A percentile compares a stretch with the other conserved stretches of the same genome.
Evolutionary conservation across 805 yeast genomes (phyloP).

Genomic region (Saturnispora sekii): DNA sequence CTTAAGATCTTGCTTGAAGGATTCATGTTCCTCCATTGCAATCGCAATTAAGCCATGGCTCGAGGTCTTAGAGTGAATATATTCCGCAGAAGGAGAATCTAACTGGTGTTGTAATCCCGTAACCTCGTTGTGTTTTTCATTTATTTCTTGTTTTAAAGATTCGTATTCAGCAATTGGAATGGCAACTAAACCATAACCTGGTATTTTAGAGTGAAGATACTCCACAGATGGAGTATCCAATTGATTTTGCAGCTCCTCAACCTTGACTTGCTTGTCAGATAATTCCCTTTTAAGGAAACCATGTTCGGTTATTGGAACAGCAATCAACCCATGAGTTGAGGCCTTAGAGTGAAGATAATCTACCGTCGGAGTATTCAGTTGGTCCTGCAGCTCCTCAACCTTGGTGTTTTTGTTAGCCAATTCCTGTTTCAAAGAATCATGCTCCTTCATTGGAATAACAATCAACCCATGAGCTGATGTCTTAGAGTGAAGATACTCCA

Average conservation of each 20-base stretch:
- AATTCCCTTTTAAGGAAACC: too few species aligned
- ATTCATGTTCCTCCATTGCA: conserved; percentile 17
- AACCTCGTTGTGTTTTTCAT: background rate
- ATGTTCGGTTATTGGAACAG: too few species aligned
- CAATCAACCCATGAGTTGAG: background rate
- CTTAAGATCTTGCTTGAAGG: background rate
- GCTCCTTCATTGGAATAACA: conserved; percentile 10
- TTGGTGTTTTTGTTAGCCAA: background rate
- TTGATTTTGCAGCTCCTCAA: background rate
- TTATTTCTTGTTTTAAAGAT: background rate
- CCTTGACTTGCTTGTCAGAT: background rate
- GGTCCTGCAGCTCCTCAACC: too few species aligned
- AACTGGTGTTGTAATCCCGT: background rate
- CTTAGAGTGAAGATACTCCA: conserved; percentile 14
- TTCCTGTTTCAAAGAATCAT: conserved; percentile 1
- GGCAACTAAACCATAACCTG: conserved; percentile 8
- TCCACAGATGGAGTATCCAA: conserved; percentile 14
- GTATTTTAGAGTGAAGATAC: conserved; percentile 13
- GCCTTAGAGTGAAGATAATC: background rate
- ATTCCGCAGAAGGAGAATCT: conserved; percentile 27
- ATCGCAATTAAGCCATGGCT: conserved; percentile 20
- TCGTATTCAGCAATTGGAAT: conserved; percentile 10
- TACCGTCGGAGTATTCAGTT: too few species aligned
- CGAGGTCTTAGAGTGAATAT: conserved; percentile 23
- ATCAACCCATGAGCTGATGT: conserved; percentile 9